Conservation (phyloP, 768 basidiomycete genomes). For the Coprinopsis cinerea region DNA sequence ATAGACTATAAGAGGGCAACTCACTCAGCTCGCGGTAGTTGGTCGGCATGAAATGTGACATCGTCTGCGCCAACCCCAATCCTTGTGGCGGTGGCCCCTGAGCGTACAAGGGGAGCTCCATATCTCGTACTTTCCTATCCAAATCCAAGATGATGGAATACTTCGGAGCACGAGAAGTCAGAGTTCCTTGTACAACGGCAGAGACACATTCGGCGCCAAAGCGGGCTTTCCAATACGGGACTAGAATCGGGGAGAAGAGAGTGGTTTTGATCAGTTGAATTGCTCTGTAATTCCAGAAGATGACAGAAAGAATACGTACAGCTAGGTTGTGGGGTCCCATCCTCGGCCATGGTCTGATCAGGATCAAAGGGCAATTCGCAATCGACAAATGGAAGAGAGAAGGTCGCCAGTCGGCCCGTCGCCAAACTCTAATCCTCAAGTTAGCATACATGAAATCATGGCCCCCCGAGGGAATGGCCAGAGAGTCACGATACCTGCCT, state of each 20-base stretch:
- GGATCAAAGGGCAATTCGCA: constrained; percentile 62
- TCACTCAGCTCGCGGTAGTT: constrained; percentile 69
- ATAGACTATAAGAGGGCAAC: constrained; percentile 17
- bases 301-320: constrained; percentile 38
- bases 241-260: constrained; percentile 25
- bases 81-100: constrained; percentile 43
- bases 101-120: constrained; percentile 61
- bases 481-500: constrained; percentile 39
- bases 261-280: not conserved
- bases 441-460: not conserved
- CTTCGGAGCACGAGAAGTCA: constrained; percentile 59
- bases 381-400: constrained; percentile 67
- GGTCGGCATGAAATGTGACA: constrained; percentile 70
- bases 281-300: not conserved
- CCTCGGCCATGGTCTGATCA: constrained; percentile 51
- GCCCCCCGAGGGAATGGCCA: not conserved
- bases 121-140: constrained; percentile 62
- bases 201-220: constrained; percentile 64
- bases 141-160: constrained; percentile 59
- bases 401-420: constrained; percentile 63
- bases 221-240: constrained; percentile 65
- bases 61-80: constrained; percentile 50
- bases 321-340: constrained; percentile 51
- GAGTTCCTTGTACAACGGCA: constrained; percentile 60
- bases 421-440: constrained; percentile 49